Conservation (phyloP, 148 eudicot genomes). For the Vaccinium corymbosum region DNA sequence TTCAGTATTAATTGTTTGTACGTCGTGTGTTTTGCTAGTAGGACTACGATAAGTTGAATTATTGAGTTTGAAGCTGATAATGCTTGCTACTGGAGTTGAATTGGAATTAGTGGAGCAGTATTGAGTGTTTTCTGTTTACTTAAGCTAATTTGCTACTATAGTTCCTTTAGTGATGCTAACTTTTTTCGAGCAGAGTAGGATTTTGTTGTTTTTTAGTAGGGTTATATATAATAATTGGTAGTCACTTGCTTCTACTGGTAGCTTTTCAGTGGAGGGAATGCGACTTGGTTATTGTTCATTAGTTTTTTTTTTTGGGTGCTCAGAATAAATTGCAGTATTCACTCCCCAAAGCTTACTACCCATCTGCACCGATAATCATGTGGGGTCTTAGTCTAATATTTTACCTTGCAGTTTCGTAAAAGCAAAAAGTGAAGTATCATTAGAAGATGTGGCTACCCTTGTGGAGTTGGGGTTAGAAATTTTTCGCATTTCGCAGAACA, state of each 20-base stretch:
- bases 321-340: not conserved
- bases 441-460: slow-evolving; percentile 67
- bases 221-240: not conserved
- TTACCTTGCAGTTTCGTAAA: slow-evolving; percentile 60
- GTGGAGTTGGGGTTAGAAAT: slow-evolving; percentile 65
- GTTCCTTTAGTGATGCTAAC: not conserved
- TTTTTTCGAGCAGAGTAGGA: not conserved
- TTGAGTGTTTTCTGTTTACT: no score
- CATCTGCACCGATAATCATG: not conserved
- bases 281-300: not conserved
- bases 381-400: slow-evolving; percentile 7
- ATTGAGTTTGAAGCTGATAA: not conserved
- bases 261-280: not conserved
- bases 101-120: not conserved
- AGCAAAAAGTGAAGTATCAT: slow-evolving; percentile 79
- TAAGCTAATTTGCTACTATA: not conserved
- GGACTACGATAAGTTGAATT: not conserved
- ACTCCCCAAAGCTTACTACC: not conserved
- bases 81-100: not conserved
- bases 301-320: not conserved
- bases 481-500: slow-evolving; percentile 53
- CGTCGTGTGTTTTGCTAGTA: not conserved
- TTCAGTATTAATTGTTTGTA: not conserved
- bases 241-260: not conserved
- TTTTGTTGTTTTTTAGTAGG: not conserved